Base-by-base conservation (phyloP, 495 filamentous ascomycete species). In the Penicillium daleae region DNA sequence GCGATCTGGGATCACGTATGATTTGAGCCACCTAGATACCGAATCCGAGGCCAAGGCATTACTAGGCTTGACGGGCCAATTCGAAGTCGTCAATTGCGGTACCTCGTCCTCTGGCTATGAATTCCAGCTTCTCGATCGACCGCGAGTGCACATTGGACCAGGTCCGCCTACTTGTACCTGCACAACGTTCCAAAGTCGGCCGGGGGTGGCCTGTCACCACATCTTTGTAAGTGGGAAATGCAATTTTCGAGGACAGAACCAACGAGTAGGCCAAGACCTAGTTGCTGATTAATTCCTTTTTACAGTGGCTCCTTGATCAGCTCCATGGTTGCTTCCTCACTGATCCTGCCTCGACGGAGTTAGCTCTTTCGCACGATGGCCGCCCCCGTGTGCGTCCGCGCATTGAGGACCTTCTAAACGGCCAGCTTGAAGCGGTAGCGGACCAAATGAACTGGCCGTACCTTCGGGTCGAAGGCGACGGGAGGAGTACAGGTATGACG, bases 241-340 rank as follows among this genome's bases (percentile, higher is more conserved):
- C 17, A 12, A n/a, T 24, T 69, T 42, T 48, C 8, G 3, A 1
- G 24, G 13, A n/a, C 13, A 22, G 46, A 50, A 6, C 26, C 15
- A 13, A 29, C 24, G 12, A 29, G 8, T 29, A 27, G n/a, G 12
- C 46, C 12, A 29, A 29, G 26, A 6, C 46, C 24, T 21, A 6
- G 46, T 35, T 33, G 22, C 33, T 42, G 22, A 63, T 56, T 26
- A 17, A 56, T 49, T 51, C 49, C 19, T 42, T 49, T 42, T 7
- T 53, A 9, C 57, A 82, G 78, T 81, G 80, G 80, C 71, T 82
- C 57, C 63, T 80, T 55, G 80, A 82, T 59, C 77, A 79, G 61
- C 71, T 81, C 22, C 77, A 77, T 63, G 66, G 69, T 61, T 73
- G 67, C 50, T 71, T 78, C 64, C 54, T 68, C 29, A 48, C 73